Percentiles rank a stretch among this genome's conserved stretches.
These are phyloP conservation scores for Syzygium aromaticum DNA, from an alignment of 345 rosid genomes.

Conservation along the genomic window DNA sequence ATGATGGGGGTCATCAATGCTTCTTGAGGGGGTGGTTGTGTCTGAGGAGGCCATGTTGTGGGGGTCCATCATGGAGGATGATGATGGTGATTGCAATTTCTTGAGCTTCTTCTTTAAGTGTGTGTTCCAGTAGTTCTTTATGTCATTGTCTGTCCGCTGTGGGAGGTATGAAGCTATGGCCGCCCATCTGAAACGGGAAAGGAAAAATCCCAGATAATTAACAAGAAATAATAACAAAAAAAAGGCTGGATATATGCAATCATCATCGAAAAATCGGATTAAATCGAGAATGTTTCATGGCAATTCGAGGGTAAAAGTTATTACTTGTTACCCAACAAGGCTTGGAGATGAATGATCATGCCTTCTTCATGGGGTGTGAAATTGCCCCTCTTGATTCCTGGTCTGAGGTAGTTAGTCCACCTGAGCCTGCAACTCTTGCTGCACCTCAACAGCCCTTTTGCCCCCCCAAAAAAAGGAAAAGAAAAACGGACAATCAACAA, in stretches of 20 bases:
- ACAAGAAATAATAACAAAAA: background rate
- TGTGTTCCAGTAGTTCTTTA: constrained; percentile 99
- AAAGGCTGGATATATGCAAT: background rate
- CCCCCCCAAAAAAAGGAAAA: background rate
- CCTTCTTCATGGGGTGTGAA: constrained; percentile 98
- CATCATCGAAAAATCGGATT: background rate
- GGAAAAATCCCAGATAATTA: background rate
- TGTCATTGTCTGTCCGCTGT: constrained; percentile 71
- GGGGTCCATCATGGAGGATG: constrained; percentile 3
- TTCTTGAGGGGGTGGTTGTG: constrained; percentile 9
- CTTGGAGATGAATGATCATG: constrained; percentile 96
- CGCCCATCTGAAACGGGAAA: constrained; percentile 59
- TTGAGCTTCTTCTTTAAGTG: constrained; percentile 96
- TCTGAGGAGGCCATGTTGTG: constrained; percentile 14
- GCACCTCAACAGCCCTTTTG: constrained; percentile 73
- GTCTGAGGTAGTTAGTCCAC: constrained; percentile 98
- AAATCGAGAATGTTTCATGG: background rate
- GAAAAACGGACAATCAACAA: background rate
- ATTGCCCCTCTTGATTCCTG: constrained; percentile 97
- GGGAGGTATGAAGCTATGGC: constrained; percentile 99
- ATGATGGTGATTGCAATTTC: constrained; percentile 37
- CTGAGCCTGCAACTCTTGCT: constrained; percentile 99
- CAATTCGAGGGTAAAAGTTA: background rate
- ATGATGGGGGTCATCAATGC: constrained; percentile 6
- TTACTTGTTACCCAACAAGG: constrained; percentile 99